These are phyloP conservation scores for Gossypium gossypioides DNA, from an alignment of 441 rosid species.

Conservation along the genomic window DNA sequence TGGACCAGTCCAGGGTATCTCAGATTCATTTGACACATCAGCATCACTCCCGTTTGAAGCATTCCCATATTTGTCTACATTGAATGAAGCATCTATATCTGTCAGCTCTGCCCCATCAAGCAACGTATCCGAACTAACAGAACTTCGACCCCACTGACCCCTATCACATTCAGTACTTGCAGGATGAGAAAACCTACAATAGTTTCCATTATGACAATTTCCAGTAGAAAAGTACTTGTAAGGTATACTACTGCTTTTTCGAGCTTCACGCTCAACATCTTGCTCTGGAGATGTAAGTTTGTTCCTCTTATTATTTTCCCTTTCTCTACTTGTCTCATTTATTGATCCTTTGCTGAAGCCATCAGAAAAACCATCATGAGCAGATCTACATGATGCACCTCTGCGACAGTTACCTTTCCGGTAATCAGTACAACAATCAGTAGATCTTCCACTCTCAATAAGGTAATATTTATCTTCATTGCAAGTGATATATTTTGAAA, in stretches of 20 bases:
- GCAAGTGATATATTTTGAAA: conserved; percentile 33
- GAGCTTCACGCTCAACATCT: conserved; percentile 39
- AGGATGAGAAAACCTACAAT: conserved; percentile 69
- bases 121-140: conserved; percentile 31
- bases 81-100: conserved; percentile 19
- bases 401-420: conserved; percentile 43
- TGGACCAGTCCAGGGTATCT: conserved; percentile 15
- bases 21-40: background rate
- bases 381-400: conserved; percentile 43
- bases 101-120: conserved; percentile 43
- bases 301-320: conserved; percentile 38
- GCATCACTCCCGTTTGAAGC: conserved; percentile 4
- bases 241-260: conserved; percentile 40
- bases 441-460: conserved; percentile 34
- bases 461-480: conserved; percentile 43
- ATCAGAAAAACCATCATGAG: conserved; percentile 38
- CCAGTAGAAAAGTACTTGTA: conserved; percentile 70
- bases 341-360: conserved; percentile 25
- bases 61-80: conserved; percentile 9
- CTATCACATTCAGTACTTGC: conserved; percentile 44
- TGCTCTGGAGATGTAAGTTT: conserved; percentile 38
- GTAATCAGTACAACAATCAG: conserved; percentile 35
- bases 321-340: conserved; percentile 37
- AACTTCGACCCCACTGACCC: conserved; percentile 27
- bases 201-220: conserved; percentile 64